phyloP scores from a whole-genome alignment of 1,284 basidiomycete genomes.

The Apiotrichum gamsii region DNA sequence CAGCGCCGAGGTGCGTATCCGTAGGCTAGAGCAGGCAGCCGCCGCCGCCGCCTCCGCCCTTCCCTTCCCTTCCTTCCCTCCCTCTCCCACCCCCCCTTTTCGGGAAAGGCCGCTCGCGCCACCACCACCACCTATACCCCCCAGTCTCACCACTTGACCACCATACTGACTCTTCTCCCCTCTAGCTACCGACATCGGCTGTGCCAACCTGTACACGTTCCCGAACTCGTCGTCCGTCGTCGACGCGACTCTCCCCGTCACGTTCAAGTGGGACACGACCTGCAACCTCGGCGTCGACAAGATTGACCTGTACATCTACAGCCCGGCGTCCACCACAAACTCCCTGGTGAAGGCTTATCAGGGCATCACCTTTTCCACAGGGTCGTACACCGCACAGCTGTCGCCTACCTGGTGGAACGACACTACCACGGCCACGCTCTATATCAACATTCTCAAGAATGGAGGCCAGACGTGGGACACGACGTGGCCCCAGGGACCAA shows the following conservation, averaged over 20 bases:
- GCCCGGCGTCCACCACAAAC: conserved; percentile 47
- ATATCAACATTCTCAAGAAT: conserved; percentile 60
- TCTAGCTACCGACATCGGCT: neutral
- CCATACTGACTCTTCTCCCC: too few relatives aligned
- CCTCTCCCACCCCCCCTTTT: neutral
- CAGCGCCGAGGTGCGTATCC: too few relatives aligned
- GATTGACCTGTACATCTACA: conserved; percentile 70
- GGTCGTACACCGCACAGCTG: conserved; percentile 55
- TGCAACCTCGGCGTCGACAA: conserved; percentile 49
- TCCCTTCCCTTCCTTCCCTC: neutral
- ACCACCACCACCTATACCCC: too few relatives aligned
- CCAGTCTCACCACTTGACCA: too few relatives aligned
- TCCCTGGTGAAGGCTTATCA: conserved; percentile 61
- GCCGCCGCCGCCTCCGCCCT: neutral
- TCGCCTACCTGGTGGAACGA: conserved; percentile 73
- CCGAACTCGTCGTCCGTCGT: conserved; percentile 56
- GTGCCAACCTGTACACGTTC: conserved; percentile 56
- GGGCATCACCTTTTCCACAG: conserved; percentile 55
- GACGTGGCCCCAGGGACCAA: conserved; percentile 58
- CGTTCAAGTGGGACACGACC: conserved; percentile 66
- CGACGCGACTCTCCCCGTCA: conserved; percentile 55
- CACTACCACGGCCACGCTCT: conserved; percentile 54
- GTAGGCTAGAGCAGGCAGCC: too few relatives aligned
- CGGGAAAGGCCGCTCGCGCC: too few relatives aligned
- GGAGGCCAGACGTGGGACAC: conserved; percentile 55